Evolutionary conservation across 2,329 filamentous ascomycete species (phyloP), one percentile per base, ranked within the genome.

Genomic region (Zarea fungicola): DNA sequence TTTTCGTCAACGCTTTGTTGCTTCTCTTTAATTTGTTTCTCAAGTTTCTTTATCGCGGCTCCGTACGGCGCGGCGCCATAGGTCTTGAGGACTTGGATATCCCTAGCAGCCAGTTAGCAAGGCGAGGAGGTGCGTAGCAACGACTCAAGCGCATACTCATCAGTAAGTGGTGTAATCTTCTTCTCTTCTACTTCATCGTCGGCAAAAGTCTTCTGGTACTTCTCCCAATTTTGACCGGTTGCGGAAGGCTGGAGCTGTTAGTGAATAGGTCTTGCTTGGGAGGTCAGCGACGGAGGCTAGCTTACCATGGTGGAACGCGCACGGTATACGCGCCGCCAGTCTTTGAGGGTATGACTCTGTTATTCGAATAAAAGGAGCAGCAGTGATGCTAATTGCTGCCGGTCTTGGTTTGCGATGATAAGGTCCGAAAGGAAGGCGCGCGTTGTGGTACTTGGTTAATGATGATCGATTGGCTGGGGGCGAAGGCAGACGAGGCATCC

Each of bases 21-120:
- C 71, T 95, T 95, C 69, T 99, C 93, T 71, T 97, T 99, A 78
- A 99, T 97, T 73, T 96, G 88, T 71, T 97, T 95, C 74, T 99
- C 93, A 55, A 99, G 86, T 74, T 93, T 95, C 81, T 96, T 96
- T 65, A 99, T 76, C 52, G 89, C 86, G 41, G 89, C 85, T 58
- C 89, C 92, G 64, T 99, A 99, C 26, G 93, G 93, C 51, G 93
- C 93, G 29, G 92, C 91, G 62, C 95, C 95, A 71, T 99, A 99
- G 54, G 93, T 99, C 77, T 97, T 99, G 61, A 99, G 83, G 58
- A 99, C 93, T 75, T 96, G 91, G 63, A 99, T 99, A 76, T 99
- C 93, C 77, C 92, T 97, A 55, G 54, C 56, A 53, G 46, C 46
- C 10, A 14, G 19, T 49, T 49, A 49, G 46, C 31, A 42, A 19